Evolutionary conservation across 257 asterid species (phyloP), one percentile per base, ranked within the genome.

Genomic region (Gynochthodes officinalis): DNA sequence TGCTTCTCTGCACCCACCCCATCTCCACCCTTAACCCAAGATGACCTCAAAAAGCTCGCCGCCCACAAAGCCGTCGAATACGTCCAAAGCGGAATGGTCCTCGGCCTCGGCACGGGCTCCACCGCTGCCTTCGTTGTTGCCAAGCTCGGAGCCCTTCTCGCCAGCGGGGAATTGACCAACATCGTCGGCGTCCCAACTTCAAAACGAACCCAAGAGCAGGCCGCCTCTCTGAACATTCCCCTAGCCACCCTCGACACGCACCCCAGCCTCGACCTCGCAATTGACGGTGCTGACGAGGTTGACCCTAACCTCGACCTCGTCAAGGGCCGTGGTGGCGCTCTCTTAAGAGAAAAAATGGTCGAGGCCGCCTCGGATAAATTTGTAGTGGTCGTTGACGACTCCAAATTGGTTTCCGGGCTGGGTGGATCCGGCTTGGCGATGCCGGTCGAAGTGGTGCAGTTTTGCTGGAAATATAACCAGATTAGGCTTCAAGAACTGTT

Each of bases 41-140:
- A 93, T 77, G 91, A 86, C 66, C 93, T 93, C 71, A 93, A 93
- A 57, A 89, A 84, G 55, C 87, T 89, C 70, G 98, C 98, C 53
- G 98, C 98, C 58, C 96, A 91, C 76, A 91, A 93, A 75, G 98
- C 98, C 76, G 88, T 93, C 11, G 97, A 86, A 37, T 93, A 93
- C 69, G 95, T 93, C 46, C 78, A 85, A 65, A 77, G 87, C 76
- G 97, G 98, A 74, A 93, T 93, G 98, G 96, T 91, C 33, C 89
- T 93, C 53, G 98, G 98, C 75, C 84, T 93, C 61, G 98, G 98
- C 37, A 93, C 98, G 46, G 98, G 98, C 70, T 93, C 98, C 79
- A 93, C 98, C 58, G 97, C 97, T 83, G 98, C 98, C 69, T 91
- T 93, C 82, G 97, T 88, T 23, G 98, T 93, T 23, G 84, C 96